Conservation (phyloP, 768 basidiomycete species). For the Rhizopogon roseolus region DNA sequence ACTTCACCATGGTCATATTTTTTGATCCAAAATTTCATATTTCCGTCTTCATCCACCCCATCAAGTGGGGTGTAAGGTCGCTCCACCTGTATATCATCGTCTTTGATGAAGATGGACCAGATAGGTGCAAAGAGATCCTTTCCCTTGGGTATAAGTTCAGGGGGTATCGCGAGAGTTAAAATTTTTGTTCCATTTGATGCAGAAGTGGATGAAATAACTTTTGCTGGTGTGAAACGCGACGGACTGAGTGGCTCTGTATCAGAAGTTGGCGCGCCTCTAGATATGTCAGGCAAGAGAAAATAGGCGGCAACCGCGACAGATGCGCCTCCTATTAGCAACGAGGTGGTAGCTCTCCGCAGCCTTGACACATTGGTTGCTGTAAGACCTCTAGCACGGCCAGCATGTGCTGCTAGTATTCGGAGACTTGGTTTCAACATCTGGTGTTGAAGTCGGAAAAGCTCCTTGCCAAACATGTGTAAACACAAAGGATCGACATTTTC, state of each 20-base stretch:
- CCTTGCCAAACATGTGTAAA: conserved; percentile 20
- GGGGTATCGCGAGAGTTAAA: conserved; percentile 55
- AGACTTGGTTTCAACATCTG: not conserved
- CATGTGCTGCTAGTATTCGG: not conserved
- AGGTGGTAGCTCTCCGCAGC: not conserved
- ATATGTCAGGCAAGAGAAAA: conserved; percentile 46
- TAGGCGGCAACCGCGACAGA: conserved; percentile 42
- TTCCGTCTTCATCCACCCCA: conserved; percentile 61
- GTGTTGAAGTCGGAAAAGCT: conserved; percentile 10
- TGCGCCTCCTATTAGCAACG: conserved; percentile 27
- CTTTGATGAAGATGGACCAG: conserved; percentile 80
- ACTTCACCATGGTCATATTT: conserved; percentile 77
- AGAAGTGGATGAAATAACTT: conserved; percentile 46
- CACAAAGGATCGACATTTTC: conserved; percentile 1
- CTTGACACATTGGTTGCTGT: not conserved
- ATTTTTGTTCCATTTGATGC: conserved; percentile 60
- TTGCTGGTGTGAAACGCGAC: conserved; percentile 51
- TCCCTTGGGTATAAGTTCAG: conserved; percentile 29
- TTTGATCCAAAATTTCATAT: conserved; percentile 79
- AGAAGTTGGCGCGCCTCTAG: conserved; percentile 40
- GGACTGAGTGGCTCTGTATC: conserved; percentile 36
- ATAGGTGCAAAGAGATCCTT: conserved; percentile 36
- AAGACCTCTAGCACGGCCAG: not conserved
- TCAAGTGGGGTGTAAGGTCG: conserved; percentile 79
- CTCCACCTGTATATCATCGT: conserved; percentile 86